phyloP scores from a whole-genome alignment of 2,329 filamentous ascomycete genomes.

The Aspergillus latus region DNA sequence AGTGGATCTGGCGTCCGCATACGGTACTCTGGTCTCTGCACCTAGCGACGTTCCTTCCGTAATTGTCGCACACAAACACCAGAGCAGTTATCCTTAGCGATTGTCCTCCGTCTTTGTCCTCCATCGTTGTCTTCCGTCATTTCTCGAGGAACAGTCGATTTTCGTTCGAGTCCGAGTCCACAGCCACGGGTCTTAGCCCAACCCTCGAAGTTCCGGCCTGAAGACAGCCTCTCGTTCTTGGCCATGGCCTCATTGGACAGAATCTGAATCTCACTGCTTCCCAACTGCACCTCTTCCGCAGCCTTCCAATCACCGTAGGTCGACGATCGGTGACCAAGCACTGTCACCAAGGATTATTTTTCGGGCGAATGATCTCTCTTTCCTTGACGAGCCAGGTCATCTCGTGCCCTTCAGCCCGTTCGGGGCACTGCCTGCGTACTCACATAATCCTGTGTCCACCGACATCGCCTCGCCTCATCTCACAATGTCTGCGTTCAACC shows the following conservation, averaged over 20 bases:
- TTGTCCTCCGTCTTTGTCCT: neutral
- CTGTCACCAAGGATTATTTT: neutral
- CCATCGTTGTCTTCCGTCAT: neutral
- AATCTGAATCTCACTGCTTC: conserved; percentile 18
- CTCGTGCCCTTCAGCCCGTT: conserved; percentile 5
- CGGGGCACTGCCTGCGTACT: conserved; percentile 1
- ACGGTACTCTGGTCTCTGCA: neutral
- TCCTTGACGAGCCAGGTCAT: neutral
- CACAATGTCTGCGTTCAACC: neutral
- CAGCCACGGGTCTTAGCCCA: conserved; percentile 1
- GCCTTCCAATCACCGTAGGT: conserved; percentile 10
- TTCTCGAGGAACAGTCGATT: neutral
- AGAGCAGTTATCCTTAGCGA: conserved; percentile 1
- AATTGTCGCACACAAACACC: neutral
- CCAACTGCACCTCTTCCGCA: conserved; percentile 1
- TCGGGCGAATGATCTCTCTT: neutral
- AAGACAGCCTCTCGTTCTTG: neutral
- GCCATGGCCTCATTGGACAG: conserved; percentile 11
- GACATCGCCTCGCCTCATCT: neutral
- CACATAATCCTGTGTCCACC: conserved; percentile 3
- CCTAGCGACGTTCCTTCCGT: neutral
- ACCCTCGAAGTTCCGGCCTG: neutral
- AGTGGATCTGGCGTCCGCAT: too few species aligned
- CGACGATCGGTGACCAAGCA: neutral
- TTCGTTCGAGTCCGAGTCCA: conserved; percentile 1